Percentiles rank a stretch among this genome's conserved stretches.
These are phyloP conservation scores for Anisodus tanguticus DNA, from an alignment of 257 asterid species.

Conservation along the genomic window DNA sequence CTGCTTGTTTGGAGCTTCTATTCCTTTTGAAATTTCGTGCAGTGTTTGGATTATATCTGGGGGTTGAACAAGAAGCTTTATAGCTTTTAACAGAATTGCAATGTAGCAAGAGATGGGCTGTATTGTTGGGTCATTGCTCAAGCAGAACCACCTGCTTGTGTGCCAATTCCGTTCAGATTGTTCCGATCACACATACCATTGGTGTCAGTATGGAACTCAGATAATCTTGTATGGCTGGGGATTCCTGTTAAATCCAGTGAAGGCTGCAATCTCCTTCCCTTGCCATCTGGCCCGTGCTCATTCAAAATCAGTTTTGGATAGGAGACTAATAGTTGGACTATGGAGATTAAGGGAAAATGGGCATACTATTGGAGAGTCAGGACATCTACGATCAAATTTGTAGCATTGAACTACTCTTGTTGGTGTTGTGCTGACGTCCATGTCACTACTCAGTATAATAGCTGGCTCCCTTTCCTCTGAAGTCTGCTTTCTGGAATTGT, in stretches of 20 bases:
- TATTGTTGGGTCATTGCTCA: background rate
- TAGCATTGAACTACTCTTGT: background rate
- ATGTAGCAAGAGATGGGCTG: background rate
- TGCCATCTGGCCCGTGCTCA: background rate
- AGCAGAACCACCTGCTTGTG: background rate
- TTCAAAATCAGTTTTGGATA: background rate
- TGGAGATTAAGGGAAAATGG: background rate
- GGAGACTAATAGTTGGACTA: background rate
- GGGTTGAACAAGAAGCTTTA: background rate
- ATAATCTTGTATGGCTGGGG: background rate
- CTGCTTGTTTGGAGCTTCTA: background rate
- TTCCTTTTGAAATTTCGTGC: background rate
- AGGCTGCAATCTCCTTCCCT: background rate
- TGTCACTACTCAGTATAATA: background rate
- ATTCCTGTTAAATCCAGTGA: background rate
- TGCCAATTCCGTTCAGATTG: background rate
- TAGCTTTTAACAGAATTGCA: background rate
- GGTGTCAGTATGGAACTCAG: background rate
- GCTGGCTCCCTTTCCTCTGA: background rate
- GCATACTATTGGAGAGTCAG: background rate
- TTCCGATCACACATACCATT: background rate
- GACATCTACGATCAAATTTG: background rate
- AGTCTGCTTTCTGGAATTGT: background rate
- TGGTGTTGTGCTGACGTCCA: background rate
- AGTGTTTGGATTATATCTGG: background rate